Conservation (phyloP, 2,329 filamentous ascomycete species). For the Colletotrichum sidae region DNA sequence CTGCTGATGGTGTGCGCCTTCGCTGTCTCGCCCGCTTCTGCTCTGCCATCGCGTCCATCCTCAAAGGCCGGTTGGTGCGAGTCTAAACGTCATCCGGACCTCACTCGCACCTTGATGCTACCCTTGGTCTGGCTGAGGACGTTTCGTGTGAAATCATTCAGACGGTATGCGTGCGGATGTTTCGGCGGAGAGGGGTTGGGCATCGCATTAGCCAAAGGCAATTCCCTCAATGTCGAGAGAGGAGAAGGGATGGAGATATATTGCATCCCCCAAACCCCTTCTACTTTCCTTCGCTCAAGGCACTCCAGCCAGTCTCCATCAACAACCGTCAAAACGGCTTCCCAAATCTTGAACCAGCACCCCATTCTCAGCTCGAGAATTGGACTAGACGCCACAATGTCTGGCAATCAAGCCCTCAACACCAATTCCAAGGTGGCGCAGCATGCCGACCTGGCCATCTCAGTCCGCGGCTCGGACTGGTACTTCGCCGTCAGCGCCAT, state of each 20-base stretch:
- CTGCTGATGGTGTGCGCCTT: constrained; percentile 15
- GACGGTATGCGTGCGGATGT: constrained; percentile 21
- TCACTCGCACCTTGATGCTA: constrained; percentile 11
- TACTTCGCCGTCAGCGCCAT: constrained; percentile 71
- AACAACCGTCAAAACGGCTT: not conserved
- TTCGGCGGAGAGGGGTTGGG: constrained; percentile 21
- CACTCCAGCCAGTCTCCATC: not conserved
- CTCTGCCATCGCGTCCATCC: constrained; percentile 1
- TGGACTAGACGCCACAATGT: constrained; percentile 38
- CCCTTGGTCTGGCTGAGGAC: not conserved
- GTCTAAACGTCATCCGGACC: constrained; percentile 34
- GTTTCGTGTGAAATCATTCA: constrained; percentile 10
- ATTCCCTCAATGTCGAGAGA: not conserved
- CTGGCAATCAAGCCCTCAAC: constrained; percentile 58
- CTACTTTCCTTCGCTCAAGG: not conserved
- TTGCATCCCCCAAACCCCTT: not conserved
- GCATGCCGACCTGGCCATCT: constrained; percentile 68
- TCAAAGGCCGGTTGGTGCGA: constrained; percentile 9
- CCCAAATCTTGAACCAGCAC: not conserved
- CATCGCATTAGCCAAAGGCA: not conserved
- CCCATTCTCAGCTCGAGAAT: not conserved
- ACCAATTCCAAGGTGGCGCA: constrained; percentile 59
- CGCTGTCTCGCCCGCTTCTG: constrained; percentile 6
- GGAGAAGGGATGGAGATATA: constrained; percentile 27
- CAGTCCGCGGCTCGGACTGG: constrained; percentile 69